A percentile compares a stretch with the other conserved stretches of the same genome.
phyloP scores from a whole-genome alignment of 768 basidiomycete species.

The Tricholoma sp. region DNA sequence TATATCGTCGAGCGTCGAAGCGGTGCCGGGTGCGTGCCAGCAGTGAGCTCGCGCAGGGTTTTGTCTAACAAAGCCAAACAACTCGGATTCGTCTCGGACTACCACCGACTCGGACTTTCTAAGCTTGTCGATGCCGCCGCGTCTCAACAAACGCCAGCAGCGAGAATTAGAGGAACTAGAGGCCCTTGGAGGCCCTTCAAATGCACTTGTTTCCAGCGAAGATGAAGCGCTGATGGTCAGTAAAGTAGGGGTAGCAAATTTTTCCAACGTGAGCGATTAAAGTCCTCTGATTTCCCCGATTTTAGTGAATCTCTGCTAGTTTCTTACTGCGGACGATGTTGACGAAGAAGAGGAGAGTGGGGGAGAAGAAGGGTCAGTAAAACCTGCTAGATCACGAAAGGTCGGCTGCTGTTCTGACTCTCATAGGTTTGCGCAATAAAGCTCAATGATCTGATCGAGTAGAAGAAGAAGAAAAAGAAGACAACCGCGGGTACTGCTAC shows the following conservation, averaged over 20 bases:
- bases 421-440: not conserved
- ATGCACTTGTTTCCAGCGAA: slow-evolving; percentile 30
- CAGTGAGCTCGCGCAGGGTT: too few relatives aligned
- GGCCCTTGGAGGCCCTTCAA: slow-evolving; percentile 37
- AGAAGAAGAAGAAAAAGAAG: slow-evolving; percentile 39
- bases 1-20: too few relatives aligned
- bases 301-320: slow-evolving; percentile 22
- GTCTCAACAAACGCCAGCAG: slow-evolving; percentile 82
- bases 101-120: too few relatives aligned
- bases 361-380: slow-evolving; percentile 26
- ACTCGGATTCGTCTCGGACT: too few relatives aligned
- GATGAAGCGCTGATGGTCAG: slow-evolving; percentile 27
- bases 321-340: slow-evolving; percentile 31
- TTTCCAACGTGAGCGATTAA: slow-evolving; percentile 37
- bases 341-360: slow-evolving; percentile 18
- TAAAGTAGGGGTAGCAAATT: slow-evolving; percentile 24
- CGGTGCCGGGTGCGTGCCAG: too few relatives aligned
- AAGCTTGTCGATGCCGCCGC: slow-evolving; percentile 50
- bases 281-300: slow-evolving; percentile 7
- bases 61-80: not conserved
- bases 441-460: slow-evolving; percentile 1
- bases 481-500: slow-evolving; percentile 28
- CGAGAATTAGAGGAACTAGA: slow-evolving; percentile 79
- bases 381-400: slow-evolving; percentile 32
- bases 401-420: slow-evolving; percentile 18